These are phyloP conservation scores for Chimonanthus praecox DNA, from an alignment of 164 flowering plant species.

Conservation along the genomic window DNA sequence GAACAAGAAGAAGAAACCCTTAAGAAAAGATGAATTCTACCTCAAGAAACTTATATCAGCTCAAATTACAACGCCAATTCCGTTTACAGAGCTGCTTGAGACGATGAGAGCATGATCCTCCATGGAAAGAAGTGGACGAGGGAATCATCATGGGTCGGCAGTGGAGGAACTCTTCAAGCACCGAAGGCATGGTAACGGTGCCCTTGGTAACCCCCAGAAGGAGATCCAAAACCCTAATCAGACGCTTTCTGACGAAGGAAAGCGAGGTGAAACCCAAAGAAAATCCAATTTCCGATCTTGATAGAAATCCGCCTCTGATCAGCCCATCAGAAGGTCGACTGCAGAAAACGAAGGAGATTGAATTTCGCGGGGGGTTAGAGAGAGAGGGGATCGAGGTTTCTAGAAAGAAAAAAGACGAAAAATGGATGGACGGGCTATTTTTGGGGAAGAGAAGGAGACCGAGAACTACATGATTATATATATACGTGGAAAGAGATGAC, in stretches of 20 bases:
- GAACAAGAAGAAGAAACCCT: slow-evolving; percentile 7
- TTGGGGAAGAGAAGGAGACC: too few species aligned
- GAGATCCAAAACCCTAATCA: slow-evolving; percentile 5
- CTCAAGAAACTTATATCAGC: slow-evolving; percentile 37
- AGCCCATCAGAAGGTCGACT: too few species aligned
- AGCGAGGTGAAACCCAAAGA: too few species aligned
- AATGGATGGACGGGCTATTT: too few species aligned
- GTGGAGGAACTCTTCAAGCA: slow-evolving; percentile 27
- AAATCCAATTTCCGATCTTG: too few species aligned
- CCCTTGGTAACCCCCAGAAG: slow-evolving; percentile 42
- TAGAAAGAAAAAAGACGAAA: too few species aligned
- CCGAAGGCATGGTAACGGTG: slow-evolving; percentile 62
- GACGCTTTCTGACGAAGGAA: neutral
- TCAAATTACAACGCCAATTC: slow-evolving; percentile 91
- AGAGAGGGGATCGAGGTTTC: too few species aligned
- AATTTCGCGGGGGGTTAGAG: too few species aligned
- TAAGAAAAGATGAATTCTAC: neutral
- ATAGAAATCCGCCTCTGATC: too few species aligned
- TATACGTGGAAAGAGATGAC: too few species aligned
- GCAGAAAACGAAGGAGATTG: too few species aligned
- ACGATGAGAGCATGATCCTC: slow-evolving; percentile 67
- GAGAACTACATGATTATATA: too few species aligned
- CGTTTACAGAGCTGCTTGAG: slow-evolving; percentile 71
- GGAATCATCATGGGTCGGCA: slow-evolving; percentile 23
- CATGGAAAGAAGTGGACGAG: slow-evolving; percentile 33